Evolutionary conservation across 225 moss, liverwort and hornwort species (phyloP), one percentile per base, ranked within the genome.

Genomic region (Sphagnum tenellum): DNA sequence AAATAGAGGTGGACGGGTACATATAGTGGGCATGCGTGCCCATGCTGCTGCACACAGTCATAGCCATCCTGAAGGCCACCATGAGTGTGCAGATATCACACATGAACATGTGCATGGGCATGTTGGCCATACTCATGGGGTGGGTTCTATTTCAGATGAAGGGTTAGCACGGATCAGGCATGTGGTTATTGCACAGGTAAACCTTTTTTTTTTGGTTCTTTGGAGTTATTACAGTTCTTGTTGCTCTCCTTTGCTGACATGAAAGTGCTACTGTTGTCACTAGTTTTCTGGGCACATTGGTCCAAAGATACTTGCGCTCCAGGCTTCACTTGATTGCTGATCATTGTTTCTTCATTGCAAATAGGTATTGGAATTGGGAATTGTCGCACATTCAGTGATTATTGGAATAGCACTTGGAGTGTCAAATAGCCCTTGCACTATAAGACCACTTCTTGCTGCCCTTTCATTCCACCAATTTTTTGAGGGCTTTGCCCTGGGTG

Each of bases 401-500:
- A 88, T 94, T 59, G 94, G 94, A 0, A 46, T 91, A 45, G 81
- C 91, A 4, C 73, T 94, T 54, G 94, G 94, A 50, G 86, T 94
- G 4, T 91, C 91, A 44, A 66, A 79, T 49, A 82, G 84, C 60
- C 87, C 94, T 52, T 88, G 89, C 46, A 76, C 76, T 13, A 89
- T 94, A 55, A 80, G 81, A 67, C 91, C 94, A 55, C 86, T 94
- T 45, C 68, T 94, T 46, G 86, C 75, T 70, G 91, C 94, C 29
- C 77, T 94, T 8, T 87, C 78, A 5, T 91, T 94, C 71, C 94
- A 94, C 68, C 94, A 94, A 57, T 82, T 91, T 12, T 94, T 94
- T 70, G 94, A 94, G 79, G 94, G 94, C 45, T 89, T 94, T 72
- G 94, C 94, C 58, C 87, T 94, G 9, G 94, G 94, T 67, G 94